Evolutionary conservation across 108 stramenopile species (phyloP).

Genomic region (Fragilaria crotonensis): DNA sequence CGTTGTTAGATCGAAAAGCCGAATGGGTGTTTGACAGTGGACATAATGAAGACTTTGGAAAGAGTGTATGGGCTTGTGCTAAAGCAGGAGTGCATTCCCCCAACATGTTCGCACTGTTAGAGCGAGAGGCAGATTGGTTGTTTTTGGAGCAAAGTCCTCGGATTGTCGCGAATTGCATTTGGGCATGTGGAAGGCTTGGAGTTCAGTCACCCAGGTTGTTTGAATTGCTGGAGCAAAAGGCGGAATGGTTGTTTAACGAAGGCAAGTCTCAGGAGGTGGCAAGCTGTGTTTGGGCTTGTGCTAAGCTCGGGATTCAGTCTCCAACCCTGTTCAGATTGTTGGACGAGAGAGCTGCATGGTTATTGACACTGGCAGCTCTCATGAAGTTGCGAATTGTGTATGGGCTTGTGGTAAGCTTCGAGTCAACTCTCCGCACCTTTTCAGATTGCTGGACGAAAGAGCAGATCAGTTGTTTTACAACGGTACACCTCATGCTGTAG

Average conservation of each 20-base stretch:
- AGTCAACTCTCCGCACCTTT: constrained; percentile 6
- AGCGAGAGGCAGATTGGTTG: constrained; percentile 4
- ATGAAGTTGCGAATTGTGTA: constrained; percentile 12
- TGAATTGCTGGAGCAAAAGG: constrained; percentile 3
- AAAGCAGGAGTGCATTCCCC: constrained; percentile 8
- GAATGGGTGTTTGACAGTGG: constrained; percentile 1
- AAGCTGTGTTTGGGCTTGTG: constrained; percentile 20
- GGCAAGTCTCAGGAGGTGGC: constrained; percentile 13
- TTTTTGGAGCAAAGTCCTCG: constrained; percentile 4
- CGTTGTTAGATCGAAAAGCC: not conserved
- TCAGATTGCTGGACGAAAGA: constrained; percentile 5
- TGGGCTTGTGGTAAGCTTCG: constrained; percentile 17
- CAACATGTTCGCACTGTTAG: constrained; percentile 4
- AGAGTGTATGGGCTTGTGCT: constrained; percentile 15
- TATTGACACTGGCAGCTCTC: constrained; percentile 9
- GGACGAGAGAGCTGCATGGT: constrained; percentile 6
- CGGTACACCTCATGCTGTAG: constrained; percentile 4
- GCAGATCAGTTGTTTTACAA: not conserved
- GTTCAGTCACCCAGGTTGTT: constrained; percentile 5
- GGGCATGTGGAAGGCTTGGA: constrained; percentile 16
- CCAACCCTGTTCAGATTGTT: constrained; percentile 11
- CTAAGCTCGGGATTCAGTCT: constrained; percentile 11
- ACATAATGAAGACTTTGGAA: constrained; percentile 3
- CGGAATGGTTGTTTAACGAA: constrained; percentile 4
- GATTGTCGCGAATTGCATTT: constrained; percentile 8